A percentile compares a stretch with the other conserved stretches of the same genome.
Conservation (phyloP, 2,329 filamentous ascomycete species). For the Apiospora hydei region DNA sequence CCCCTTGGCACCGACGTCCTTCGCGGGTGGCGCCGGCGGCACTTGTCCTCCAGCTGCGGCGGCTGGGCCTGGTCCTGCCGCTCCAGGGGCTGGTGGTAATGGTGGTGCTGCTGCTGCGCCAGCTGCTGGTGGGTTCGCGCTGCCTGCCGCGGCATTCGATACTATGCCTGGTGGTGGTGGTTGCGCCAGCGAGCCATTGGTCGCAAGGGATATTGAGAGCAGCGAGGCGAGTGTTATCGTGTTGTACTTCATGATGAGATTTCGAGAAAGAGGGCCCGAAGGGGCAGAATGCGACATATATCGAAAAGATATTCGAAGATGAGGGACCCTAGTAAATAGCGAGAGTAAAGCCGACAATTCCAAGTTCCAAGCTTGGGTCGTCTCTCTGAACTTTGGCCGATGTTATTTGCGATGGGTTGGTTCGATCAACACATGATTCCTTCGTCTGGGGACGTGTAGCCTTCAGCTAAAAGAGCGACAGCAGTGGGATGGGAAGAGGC, state of each 20-base stretch:
- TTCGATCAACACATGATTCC: not conserved
- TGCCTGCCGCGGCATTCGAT: not conserved
- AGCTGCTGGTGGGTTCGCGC: not conserved
- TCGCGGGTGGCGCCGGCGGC: not conserved
- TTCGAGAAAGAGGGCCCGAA: not conserved
- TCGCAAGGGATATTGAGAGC: not conserved
- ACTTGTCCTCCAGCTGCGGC: not conserved
- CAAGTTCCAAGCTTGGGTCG: not conserved
- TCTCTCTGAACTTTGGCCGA: not conserved
- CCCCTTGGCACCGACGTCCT: not conserved
- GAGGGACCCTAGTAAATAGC: not conserved
- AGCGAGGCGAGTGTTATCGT: conserved; percentile 6
- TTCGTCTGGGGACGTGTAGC: not conserved
- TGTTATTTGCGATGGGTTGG: not conserved
- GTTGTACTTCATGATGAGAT: not conserved
- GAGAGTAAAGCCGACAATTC: not conserved
- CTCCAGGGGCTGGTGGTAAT: not conserved
- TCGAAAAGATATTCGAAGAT: not conserved
- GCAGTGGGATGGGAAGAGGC: not conserved
- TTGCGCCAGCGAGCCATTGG: not conserved
- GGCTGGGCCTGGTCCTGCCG: not conserved
- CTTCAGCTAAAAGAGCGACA: not conserved
- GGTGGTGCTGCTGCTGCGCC: not conserved
- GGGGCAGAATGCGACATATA: not conserved
- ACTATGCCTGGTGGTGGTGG: not conserved